Evolutionary conservation across 2,329 filamentous ascomycete genomes (phyloP).

Genomic region (Amylocarpus encephaloides): DNA sequence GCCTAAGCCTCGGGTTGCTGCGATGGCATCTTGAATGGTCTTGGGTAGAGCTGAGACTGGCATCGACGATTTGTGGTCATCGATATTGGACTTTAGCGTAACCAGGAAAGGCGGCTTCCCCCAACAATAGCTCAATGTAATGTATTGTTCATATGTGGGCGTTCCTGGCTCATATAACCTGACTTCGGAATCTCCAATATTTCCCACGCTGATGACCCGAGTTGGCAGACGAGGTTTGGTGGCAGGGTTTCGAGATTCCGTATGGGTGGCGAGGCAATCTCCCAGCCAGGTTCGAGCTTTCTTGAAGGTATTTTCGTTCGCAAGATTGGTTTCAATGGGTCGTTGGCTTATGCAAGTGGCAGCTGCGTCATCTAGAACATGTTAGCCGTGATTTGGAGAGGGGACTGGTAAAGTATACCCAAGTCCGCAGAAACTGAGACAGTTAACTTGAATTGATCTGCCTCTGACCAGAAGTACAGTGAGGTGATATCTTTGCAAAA

Average conservation of each 20-base stretch:
- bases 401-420: background rate
- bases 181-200: background rate
- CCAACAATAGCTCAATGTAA: slow-evolving; percentile 6
- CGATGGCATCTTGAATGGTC: slow-evolving; percentile 13
- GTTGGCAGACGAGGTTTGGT: slow-evolving; percentile 5
- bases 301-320: background rate
- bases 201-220: slow-evolving; percentile 8
- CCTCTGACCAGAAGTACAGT: slow-evolving; percentile 7
- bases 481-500: slow-evolving; percentile 1
- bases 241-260: background rate
- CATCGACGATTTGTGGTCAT: slow-evolving; percentile 4
- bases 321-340: slow-evolving; percentile 1
- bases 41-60: slow-evolving; percentile 7
- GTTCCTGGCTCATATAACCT: slow-evolving; percentile 3
- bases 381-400: background rate
- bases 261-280: slow-evolving; percentile 1
- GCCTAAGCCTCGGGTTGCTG: slow-evolving; percentile 3
- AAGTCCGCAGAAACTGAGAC: slow-evolving; percentile 4
- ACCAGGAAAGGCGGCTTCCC: background rate
- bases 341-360: slow-evolving; percentile 7
- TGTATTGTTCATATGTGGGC: slow-evolving; percentile 1
- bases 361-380: slow-evolving; percentile 3
- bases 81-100: slow-evolving; percentile 3
- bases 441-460: slow-evolving; percentile 3
- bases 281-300: slow-evolving; percentile 1